Evolutionary conservation across 2,329 filamentous ascomycete species (phyloP).

Genomic region (Cercospora beticola): DNA sequence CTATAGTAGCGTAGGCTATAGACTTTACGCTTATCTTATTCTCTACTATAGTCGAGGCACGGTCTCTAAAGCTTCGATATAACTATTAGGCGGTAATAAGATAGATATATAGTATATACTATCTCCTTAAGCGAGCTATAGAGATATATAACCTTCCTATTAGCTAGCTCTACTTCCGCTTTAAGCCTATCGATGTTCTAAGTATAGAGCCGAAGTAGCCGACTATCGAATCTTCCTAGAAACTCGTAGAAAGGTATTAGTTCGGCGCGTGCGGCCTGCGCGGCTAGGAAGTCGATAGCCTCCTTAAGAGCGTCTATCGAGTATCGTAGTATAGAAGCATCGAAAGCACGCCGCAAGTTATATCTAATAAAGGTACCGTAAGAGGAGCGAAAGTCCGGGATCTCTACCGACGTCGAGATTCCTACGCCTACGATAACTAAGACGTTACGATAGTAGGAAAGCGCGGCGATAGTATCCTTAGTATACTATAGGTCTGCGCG

Average conservation of each 20-base stretch:
- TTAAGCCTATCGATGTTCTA: conserved; percentile 2
- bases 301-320: not conserved
- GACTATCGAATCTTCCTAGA: not conserved
- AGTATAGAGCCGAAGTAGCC: conserved; percentile 4
- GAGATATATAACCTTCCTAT: not conserved
- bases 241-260: conserved; percentile 1
- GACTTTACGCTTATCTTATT: not conserved
- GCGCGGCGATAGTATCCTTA: not conserved
- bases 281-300: not conserved
- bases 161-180: not conserved
- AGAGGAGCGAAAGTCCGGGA: conserved; percentile 85
- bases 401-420: conserved; percentile 69
- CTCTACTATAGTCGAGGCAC: not conserved
- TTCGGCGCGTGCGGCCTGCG: not conserved
- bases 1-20: not conserved
- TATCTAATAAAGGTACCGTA: not conserved
- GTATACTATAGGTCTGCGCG: not conserved
- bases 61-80: not conserved
- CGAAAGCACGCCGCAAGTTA: not conserved
- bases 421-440: conserved; percentile 65
- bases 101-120: not conserved
- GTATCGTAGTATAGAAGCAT: conserved; percentile 4
- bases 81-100: not conserved
- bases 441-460: not conserved
- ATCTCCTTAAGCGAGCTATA: not conserved